Evolutionary conservation across 2,329 filamentous ascomycete species (phyloP), one percentile per base, ranked within the genome.

Genomic region (Diaporthe vexans): DNA sequence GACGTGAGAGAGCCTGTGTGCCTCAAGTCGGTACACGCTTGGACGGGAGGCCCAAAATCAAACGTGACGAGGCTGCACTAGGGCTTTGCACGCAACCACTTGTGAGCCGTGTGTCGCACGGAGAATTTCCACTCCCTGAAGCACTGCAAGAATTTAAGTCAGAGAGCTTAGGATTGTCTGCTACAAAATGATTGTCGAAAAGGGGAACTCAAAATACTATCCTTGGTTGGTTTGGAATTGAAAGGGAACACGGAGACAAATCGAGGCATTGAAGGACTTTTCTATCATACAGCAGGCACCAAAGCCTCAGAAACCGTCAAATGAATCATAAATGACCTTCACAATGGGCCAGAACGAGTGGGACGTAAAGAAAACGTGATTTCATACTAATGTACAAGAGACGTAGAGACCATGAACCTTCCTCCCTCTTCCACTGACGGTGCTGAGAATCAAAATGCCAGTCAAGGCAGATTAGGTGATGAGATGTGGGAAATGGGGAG

Each of bases 371-470:
- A 26, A 56, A 56, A 33, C 57, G 48, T 17, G 40, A 29, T 54
- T n/a, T 48, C 58, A 59, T 63, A 21, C 57, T 71, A 59, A 40
- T 72, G 70, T 72, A 72, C 70, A 72, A 72, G 57, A 72, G 63
- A 63, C 48, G 15, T 43, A 21, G 37, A 24, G 29, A 29, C 29
- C 17, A 24, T 37, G 17, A 13, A 26, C n/a, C 48, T 40, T 51
- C 15, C 33, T 33, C 63, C 43, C 29, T 19, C 29, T 24, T 13
- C 29, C 63, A 19, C 48, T 26, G 13, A 54, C 21, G 46, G 33
- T 54, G 2, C 37, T 10, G 33, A 52, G 17, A 54, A n/a, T 68
- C 48, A 51, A 10, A 26, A 35, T 54, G 57, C 51, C 54, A 35
- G 35, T 57, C 33, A 52, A 72, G 57, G 70, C 70, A 56, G 48